Base-by-base conservation (phyloP, 352 stramenopile genomes). In the Pythium pyrilobum region DNA sequence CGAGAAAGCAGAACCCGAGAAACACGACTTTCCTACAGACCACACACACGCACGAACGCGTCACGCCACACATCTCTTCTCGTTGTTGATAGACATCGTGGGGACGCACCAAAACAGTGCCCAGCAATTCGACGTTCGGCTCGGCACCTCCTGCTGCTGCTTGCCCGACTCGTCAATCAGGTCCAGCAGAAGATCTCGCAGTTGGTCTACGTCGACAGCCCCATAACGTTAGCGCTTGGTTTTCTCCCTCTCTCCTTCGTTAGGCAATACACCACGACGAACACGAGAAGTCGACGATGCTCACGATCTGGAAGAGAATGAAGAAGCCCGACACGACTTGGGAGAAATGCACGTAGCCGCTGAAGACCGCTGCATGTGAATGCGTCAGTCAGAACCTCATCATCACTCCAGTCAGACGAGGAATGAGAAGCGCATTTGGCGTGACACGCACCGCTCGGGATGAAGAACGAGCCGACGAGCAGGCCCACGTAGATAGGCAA, bases 291-390 rank as follows among this genome's bases (percentile, higher is more conserved):
- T 81, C 82, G 56, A 89, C 69, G 61, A 92, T 87, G 52, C 73
- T 85, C 44, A 86, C 64, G 41, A 92, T 84, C 59, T 88, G 77
- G 43, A 92, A 87, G 25, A 90, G 69, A 36, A 89, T 86, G 67
- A 90, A 92, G 45, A 82, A 65, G 0, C 74, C 69, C 1, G 81
- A 92, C 2, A 72, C 52, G 3, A 89, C 69, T 9, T 75, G 60
- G 0, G 78, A 53, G 24, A 79, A 81, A 44, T 78, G 64, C 25
- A 69, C 67, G 52, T 86, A 89, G 21, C 74, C 78, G 23, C 70
- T 54, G 36, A 88, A 92, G 65, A 92, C 88, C 8, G 29, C 78
- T 89, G 25, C 4, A 9, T 23, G 5, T 2, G 18, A 20, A n/a
- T 8, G 27, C 10, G 31, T 36, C 31, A 16, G 15, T 46, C 8